Base-by-base conservation (phyloP, 2,329 filamentous ascomycete genomes). In the Pochonia chlamydosporia region DNA sequence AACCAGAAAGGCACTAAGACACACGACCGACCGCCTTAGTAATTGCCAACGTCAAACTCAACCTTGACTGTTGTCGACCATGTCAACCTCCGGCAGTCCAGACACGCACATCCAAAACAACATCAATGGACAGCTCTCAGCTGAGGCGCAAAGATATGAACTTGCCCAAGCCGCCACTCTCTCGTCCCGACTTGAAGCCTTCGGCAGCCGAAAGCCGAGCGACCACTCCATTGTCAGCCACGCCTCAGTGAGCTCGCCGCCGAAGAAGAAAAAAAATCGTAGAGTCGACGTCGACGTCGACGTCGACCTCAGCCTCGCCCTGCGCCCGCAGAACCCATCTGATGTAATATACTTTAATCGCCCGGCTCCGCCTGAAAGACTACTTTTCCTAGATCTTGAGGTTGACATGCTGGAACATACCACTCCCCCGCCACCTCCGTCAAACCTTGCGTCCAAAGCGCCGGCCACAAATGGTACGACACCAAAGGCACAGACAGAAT, bases 211-310 rank as follows among this genome's bases (percentile, higher is more conserved):
- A 35, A 46, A 14, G 28, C 35, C 35, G 5, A 39, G 35, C 23
- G n/a, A 14, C 18, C 33, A 44, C 40, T 36, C 42, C 13, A 30
- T 40, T 39, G 47, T 49, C 39, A 48, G 35, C 40, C 41, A 51
- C 30, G 43, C 41, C 28, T 54, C 57, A 44, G 57, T 61, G 46
- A 67, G 59, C 49, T 62, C 63, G 11, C 59, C 60, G 21, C 59
- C 52, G n/a, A n/a, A n/a, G n/a, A n/a, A n/a, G n/a, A n/a, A n/a
- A n/a, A n/a, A n/a, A n/a, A n/a, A n/a, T n/a, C n/a, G n/a, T n/a
- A n/a, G n/a, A n/a, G n/a, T n/a, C n/a, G n/a, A n/a, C n/a, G n/a
- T n/a, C n/a, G n/a, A n/a, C n/a, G n/a, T n/a, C n/a, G n/a, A n/a
- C n/a, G n/a, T n/a, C n/a, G n/a, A n/a, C n/a, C n/a, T n/a, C n/a